Conservation (phyloP, 208 protist genomes). For the Acanthamoeba rhysodes region DNA sequence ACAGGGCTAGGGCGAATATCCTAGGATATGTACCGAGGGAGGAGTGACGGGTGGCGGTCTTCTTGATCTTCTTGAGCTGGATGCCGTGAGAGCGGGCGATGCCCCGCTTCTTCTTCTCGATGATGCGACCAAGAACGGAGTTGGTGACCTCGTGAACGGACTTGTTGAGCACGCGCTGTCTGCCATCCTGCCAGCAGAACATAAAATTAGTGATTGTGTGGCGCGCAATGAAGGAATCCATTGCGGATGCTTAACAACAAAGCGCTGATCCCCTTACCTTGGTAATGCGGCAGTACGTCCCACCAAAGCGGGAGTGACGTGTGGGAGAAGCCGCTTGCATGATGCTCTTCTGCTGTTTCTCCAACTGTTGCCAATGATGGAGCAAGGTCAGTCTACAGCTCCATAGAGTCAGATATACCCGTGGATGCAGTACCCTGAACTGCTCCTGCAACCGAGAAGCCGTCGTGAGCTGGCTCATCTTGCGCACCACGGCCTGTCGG, state of each 20-base stretch:
- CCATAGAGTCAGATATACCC: background rate
- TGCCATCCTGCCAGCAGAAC: constrained; percentile 3
- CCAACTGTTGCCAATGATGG: background rate
- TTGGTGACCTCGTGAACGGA: constrained; percentile 62
- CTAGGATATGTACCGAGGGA: constrained; percentile 26
- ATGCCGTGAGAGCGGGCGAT: constrained; percentile 19
- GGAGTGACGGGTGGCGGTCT: constrained; percentile 8
- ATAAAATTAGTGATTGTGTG: background rate
- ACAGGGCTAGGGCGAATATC: background rate
- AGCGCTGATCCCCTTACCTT: background rate
- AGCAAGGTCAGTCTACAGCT: background rate
- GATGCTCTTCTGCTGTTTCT: constrained; percentile 43
- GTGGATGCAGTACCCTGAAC: background rate
- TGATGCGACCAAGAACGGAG: constrained; percentile 7
- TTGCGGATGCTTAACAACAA: background rate
- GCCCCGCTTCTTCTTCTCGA: constrained; percentile 63
- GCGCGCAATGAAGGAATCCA: too few relatives aligned
- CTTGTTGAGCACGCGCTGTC: constrained; percentile 31
- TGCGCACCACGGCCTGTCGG: background rate
- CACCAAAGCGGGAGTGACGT: constrained; percentile 73
- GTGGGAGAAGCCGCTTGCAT: constrained; percentile 64
- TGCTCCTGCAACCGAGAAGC: constrained; percentile 31
- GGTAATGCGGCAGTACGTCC: constrained; percentile 58
- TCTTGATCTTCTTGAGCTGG: constrained; percentile 53
- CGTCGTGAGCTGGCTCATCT: constrained; percentile 33